Evolutionary conservation across 305 asterid genomes (phyloP).

Genomic region (Fraxinus baroniana): DNA sequence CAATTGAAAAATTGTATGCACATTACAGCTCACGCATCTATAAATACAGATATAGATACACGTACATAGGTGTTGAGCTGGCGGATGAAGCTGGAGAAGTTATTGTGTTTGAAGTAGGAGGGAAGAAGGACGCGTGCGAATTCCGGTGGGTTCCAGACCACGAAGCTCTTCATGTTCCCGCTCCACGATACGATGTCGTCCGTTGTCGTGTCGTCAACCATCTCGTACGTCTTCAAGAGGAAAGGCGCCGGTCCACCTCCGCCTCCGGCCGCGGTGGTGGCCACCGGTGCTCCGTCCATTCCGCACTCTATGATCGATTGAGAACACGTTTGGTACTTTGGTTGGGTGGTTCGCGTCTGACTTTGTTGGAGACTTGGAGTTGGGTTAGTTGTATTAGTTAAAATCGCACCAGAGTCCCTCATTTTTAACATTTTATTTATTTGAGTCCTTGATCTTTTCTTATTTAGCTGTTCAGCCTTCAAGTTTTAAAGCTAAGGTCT

Average conservation of each 20-base stretch:
- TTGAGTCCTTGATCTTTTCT: neutral
- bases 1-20: neutral
- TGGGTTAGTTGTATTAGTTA: neutral
- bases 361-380: neutral
- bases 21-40: neutral
- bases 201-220: conserved; percentile 79
- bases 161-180: conserved; percentile 60
- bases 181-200: conserved; percentile 88
- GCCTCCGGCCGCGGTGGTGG: conserved; percentile 15
- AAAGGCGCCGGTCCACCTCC: conserved; percentile 92
- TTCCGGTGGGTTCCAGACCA: conserved; percentile 95
- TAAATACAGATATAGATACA: conserved; percentile 1
- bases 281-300: conserved; percentile 50
- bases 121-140: conserved; percentile 83
- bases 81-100: conserved; percentile 93
- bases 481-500: neutral
- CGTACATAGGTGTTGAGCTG: conserved; percentile 96
- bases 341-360: neutral
- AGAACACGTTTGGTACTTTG: neutral
- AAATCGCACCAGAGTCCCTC: neutral
- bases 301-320: neutral
- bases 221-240: conserved; percentile 81
- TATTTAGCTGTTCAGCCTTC: neutral
- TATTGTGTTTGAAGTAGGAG: conserved; percentile 82
- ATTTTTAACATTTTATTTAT: neutral